Percentiles rank a stretch among this genome's conserved stretches.
Conservation (phyloP, 306 rosid genomes). For the Dryas alaskensis region DNA sequence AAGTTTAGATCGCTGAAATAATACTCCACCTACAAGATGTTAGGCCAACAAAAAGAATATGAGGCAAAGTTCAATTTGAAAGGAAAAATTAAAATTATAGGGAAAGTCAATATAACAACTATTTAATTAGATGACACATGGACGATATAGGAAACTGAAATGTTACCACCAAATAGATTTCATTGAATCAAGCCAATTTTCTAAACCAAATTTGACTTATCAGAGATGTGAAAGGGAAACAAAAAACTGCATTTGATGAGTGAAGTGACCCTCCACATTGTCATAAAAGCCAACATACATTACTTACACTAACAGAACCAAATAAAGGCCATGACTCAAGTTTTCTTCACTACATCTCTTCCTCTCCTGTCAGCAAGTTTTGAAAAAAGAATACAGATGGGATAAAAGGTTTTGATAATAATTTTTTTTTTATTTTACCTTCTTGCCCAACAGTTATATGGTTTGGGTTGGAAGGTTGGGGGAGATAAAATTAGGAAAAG, state of each 20-base stretch:
- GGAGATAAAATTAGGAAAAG: too few species aligned
- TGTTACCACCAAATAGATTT: neutral
- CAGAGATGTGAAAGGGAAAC: neutral
- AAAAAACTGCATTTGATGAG: neutral
- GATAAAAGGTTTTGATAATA: too few species aligned
- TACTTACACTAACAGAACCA: too few species aligned
- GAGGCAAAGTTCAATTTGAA: neutral
- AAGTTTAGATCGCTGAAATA: conserved; percentile 94
- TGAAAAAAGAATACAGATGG: too few species aligned
- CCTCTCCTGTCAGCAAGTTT: too few species aligned
- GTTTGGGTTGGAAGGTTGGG: too few species aligned
- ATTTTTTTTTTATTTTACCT: too few species aligned
- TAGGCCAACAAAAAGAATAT: conserved; percentile 15
- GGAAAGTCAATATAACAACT: neutral
- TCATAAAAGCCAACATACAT: too few species aligned
- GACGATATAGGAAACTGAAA: neutral
- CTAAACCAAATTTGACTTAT: neutral
- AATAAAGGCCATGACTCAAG: too few species aligned
- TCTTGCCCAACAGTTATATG: too few species aligned
- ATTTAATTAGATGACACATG: neutral
- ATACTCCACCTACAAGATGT: conserved; percentile 83
- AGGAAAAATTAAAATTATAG: conserved; percentile 20
- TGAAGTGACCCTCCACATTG: neutral
- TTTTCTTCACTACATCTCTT: too few species aligned
- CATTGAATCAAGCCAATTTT: neutral